phyloP scores from a whole-genome alignment of 164 flowering plant genomes.

The Dillenia suffruticosa region DNA sequence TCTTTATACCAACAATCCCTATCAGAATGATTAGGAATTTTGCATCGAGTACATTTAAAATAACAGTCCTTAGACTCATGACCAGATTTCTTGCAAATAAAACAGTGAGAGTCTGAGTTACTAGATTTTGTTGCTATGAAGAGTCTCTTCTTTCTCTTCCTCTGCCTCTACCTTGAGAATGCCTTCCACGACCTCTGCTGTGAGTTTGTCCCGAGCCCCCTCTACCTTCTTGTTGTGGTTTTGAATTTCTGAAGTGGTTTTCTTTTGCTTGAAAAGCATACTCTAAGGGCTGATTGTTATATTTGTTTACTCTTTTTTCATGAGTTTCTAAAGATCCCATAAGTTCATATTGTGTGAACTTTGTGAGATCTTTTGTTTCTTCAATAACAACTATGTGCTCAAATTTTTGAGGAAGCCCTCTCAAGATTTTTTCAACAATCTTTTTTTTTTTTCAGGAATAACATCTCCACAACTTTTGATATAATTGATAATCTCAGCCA shows the following conservation, averaged over 20 bases:
- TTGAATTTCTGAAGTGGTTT: too few relatives aligned
- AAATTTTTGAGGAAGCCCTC: constrained; percentile 10
- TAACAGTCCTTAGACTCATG: constrained; percentile 3
- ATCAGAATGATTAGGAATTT: too few relatives aligned
- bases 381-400: constrained; percentile 13
- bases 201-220: too few relatives aligned
- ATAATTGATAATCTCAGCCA: constrained; percentile 9
- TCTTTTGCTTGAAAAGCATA: too few relatives aligned
- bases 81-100: constrained; percentile 6
- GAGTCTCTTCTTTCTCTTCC: background rate
- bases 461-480: constrained; percentile 9
- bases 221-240: too few relatives aligned
- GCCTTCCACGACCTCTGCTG: background rate
- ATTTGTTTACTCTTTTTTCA: constrained; percentile 5
- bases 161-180: background rate
- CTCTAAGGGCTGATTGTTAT: background rate
- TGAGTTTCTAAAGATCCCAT: constrained; percentile 11
- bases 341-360: constrained; percentile 3
- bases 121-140: background rate
- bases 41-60: too few relatives aligned
- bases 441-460: constrained; percentile 7
- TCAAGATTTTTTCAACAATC: constrained; percentile 9
- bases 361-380: constrained; percentile 8
- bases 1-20: too few relatives aligned
- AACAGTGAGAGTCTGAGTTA: background rate